Evolutionary conservation across 305 asterid genomes (phyloP).

Genomic region (Solanum hybrid): DNA sequence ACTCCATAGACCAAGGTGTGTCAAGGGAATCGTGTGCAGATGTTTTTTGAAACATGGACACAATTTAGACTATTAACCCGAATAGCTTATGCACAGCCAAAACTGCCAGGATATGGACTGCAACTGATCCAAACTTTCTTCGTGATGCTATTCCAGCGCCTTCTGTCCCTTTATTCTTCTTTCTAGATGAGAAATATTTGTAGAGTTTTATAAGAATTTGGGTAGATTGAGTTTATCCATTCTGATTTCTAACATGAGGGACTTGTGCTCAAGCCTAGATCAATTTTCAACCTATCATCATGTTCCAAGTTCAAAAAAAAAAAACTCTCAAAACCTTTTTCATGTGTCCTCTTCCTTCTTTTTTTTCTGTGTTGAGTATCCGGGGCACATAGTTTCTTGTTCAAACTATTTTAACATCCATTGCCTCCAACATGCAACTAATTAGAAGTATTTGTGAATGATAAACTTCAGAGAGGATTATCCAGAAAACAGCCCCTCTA

Average conservation of each 20-base stretch:
- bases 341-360: not conserved
- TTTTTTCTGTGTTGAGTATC: not conserved
- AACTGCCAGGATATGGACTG: not conserved
- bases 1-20: not conserved
- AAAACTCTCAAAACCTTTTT: not conserved
- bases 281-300: not conserved
- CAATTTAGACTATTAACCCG: not conserved
- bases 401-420: not conserved
- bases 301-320: not conserved
- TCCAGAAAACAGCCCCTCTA: constrained; percentile 63
- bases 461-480: constrained; percentile 48
- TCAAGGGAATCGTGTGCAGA: not conserved
- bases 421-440: not conserved
- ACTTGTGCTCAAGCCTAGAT: not conserved
- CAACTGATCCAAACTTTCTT: not conserved
- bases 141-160: not conserved
- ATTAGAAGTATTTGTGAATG: not conserved
- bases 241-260: not conserved
- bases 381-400: not conserved
- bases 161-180: not conserved
- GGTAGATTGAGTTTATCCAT: not conserved
- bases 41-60: not conserved
- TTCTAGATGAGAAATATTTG: not conserved
- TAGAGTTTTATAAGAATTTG: not conserved
- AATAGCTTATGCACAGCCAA: not conserved